phyloP scores from a whole-genome alignment of 805 yeast genomes.

The Lipomyces starkeyi region DNA sequence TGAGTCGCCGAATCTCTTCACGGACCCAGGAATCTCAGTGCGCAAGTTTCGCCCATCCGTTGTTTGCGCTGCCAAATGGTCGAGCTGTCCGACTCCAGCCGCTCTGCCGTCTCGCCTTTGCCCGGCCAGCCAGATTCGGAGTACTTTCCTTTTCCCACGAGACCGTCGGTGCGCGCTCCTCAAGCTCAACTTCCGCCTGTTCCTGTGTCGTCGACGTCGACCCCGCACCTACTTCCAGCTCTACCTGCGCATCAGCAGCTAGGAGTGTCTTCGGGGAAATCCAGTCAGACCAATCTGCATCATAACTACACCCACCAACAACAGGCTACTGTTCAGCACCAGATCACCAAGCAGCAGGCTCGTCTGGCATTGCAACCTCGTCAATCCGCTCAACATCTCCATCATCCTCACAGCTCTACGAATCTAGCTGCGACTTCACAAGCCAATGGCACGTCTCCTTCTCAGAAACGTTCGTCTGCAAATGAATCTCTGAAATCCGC shows the following conservation, averaged over 20 bases:
- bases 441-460: neutral
- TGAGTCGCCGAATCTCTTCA: too few relatives aligned
- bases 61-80: slow-evolving; percentile 6
- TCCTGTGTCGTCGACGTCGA: neutral
- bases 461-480: neutral
- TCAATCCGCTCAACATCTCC: slow-evolving; percentile 5
- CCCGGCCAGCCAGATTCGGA: slow-evolving; percentile 7
- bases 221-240: neutral
- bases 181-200: neutral
- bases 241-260: neutral
- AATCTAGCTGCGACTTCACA: neutral
- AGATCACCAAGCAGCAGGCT: slow-evolving; percentile 9
- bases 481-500: neutral
- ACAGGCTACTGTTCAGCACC: slow-evolving; percentile 10
- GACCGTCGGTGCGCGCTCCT: slow-evolving; percentile 16
- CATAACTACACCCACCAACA: slow-evolving; percentile 14
- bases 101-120: slow-evolving; percentile 10
- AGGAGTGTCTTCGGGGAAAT: slow-evolving; percentile 6
- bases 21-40: too few relatives aligned
- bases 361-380: slow-evolving; percentile 12
- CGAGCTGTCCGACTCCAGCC: slow-evolving; percentile 12
- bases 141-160: slow-evolving; percentile 34
- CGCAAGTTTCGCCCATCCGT: neutral
- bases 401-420: neutral
- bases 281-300: slow-evolving; percentile 18